phyloP scores from a whole-genome alignment of 2,329 filamentous ascomycete genomes.

The Alternaria solani region DNA sequence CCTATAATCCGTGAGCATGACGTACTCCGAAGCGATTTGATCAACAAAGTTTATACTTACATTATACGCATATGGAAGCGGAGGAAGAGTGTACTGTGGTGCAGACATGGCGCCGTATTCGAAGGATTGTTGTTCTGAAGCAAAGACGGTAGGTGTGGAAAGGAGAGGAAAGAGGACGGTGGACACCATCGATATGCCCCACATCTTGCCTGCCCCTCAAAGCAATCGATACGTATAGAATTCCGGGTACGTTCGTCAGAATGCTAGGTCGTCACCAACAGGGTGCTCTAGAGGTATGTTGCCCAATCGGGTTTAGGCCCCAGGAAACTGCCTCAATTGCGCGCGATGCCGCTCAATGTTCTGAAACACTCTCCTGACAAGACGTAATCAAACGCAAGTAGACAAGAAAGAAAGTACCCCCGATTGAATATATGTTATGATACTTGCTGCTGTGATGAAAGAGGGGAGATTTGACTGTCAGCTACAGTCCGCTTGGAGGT shows the following conservation, averaged over 20 bases:
- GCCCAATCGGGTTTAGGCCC: conserved; percentile 23
- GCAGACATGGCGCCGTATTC: conserved; percentile 48
- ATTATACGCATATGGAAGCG: conserved; percentile 74
- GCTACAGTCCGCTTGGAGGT: background rate
- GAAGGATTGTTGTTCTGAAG: conserved; percentile 46
- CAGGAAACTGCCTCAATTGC: conserved; percentile 45
- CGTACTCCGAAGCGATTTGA: background rate
- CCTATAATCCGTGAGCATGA: conserved; percentile 54
- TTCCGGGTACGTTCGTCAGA: conserved; percentile 25
- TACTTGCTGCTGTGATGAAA: background rate
- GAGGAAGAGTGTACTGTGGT: conserved; percentile 66
- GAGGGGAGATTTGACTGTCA: background rate
- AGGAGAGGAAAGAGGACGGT: conserved; percentile 26
- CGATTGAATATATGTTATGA: background rate
- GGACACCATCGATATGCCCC: conserved; percentile 25
- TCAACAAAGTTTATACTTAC: conserved; percentile 57
- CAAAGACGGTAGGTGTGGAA: conserved; percentile 19
- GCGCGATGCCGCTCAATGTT: conserved; percentile 22
- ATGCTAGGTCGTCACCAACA: conserved; percentile 33
- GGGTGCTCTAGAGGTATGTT: conserved; percentile 36
- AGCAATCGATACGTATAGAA: conserved; percentile 16
- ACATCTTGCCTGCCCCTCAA: conserved; percentile 31
- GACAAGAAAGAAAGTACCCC: background rate
- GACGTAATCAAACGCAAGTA: background rate
- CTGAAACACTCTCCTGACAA: background rate